These are phyloP conservation scores for Teratosphaeria pseudoeucalypti DNA, from an alignment of 2,329 filamentous ascomycete genomes.

Conservation along the genomic window DNA sequence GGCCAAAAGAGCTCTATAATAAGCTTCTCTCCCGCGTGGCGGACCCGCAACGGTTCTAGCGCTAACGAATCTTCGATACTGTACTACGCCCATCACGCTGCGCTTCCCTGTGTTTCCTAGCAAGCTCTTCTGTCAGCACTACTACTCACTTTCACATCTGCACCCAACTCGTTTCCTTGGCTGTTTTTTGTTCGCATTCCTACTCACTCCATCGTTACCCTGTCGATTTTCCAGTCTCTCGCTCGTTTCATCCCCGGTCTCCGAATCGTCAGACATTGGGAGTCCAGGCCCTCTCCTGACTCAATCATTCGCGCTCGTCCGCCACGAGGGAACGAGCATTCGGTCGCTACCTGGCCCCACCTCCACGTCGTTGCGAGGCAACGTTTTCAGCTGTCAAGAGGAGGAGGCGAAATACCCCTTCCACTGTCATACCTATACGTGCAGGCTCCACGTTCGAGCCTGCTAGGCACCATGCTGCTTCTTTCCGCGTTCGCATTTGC, in stretches of 20 bases:
- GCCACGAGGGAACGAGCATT: neutral
- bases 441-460: neutral
- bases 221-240: neutral
- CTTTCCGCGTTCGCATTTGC: conserved; percentile 21
- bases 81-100: neutral
- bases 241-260: neutral
- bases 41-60: neutral
- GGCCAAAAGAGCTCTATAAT: neutral
- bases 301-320: neutral
- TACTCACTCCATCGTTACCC: neutral
- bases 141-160: neutral
- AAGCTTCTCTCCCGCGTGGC: neutral
- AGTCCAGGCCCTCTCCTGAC: neutral
- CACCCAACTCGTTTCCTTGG: neutral
- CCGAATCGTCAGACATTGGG: neutral
- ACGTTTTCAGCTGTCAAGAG: neutral
- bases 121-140: too few species aligned
- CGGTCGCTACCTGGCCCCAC: neutral
- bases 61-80: neutral
- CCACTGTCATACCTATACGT: neutral
- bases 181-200: neutral
- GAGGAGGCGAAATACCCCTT: neutral
- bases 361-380: neutral
- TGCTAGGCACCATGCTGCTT: conserved; percentile 15
- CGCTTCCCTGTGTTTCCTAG: neutral